Evolutionary conservation across 176 grass and related monocot species (phyloP).

Genomic region (Carex pumila): DNA sequence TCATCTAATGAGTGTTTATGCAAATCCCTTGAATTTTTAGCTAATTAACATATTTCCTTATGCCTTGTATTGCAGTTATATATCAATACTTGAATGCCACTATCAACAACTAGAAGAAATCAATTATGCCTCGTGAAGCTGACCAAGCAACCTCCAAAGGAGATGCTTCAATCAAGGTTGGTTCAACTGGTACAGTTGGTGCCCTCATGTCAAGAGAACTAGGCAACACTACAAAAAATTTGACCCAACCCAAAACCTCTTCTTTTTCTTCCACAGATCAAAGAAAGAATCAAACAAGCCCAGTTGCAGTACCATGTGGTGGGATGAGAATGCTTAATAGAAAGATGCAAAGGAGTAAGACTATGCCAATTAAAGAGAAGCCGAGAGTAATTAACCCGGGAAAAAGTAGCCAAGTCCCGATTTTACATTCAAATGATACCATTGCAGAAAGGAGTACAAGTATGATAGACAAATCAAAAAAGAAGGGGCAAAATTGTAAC

Average conservation of each 20-base stretch:
- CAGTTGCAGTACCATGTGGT: slow-evolving; percentile 53
- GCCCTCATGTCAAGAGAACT: slow-evolving; percentile 79
- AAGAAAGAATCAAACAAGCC: slow-evolving; percentile 43
- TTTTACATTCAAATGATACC: slow-evolving; percentile 6
- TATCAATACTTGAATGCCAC: background rate
- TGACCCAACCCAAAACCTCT: slow-evolving; percentile 17
- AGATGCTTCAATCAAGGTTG: slow-evolving; percentile 36
- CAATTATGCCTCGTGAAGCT: slow-evolving; percentile 36
- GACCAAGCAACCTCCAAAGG: slow-evolving; percentile 30
- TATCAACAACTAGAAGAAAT: slow-evolving; percentile 3
- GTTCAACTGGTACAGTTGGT: slow-evolving; percentile 71
- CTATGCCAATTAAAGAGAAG: slow-evolving; percentile 12
- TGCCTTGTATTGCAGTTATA: background rate
- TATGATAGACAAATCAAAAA: slow-evolving; percentile 7
- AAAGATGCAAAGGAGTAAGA: slow-evolving; percentile 3
- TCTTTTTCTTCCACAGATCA: background rate
- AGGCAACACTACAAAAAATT: slow-evolving; percentile 22
- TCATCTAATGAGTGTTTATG: background rate
- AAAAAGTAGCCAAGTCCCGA: slow-evolving; percentile 15
- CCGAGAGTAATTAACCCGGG: background rate
- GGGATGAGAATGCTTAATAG: background rate
- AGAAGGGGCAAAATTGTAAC: slow-evolving; percentile 36
- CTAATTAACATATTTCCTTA: background rate
- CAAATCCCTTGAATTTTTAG: background rate
- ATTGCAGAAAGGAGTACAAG: slow-evolving; percentile 9